phyloP scores from a whole-genome alignment of 2,329 filamentous ascomycete species.

The Talaromyces sp. region DNA sequence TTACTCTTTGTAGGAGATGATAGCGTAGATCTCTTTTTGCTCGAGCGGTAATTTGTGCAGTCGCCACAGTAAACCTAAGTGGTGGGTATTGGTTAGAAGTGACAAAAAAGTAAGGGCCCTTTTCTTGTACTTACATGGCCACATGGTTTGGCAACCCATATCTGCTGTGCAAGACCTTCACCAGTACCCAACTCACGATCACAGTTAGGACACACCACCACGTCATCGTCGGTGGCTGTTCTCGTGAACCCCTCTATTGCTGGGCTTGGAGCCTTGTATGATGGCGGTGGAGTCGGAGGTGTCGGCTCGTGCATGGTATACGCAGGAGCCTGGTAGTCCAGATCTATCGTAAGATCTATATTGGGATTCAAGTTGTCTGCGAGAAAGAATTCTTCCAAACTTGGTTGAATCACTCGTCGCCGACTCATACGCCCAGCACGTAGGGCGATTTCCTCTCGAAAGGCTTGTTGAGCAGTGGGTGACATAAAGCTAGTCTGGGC shows the following conservation, averaged over 20 bases:
- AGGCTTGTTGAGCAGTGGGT: conserved; percentile 9
- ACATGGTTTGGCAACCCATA: conserved; percentile 87
- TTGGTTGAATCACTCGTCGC: not conserved
- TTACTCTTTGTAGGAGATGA: conserved; percentile 23
- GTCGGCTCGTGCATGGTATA: conserved; percentile 33
- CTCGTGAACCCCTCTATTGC: conserved; percentile 76
- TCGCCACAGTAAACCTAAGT: conserved; percentile 46
- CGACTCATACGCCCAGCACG: conserved; percentile 11
- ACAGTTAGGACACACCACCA: conserved; percentile 81
- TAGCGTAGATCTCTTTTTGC: conserved; percentile 28
- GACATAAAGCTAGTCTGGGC: conserved; percentile 2
- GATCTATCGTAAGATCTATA: conserved; percentile 8
- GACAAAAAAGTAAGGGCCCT: conserved; percentile 26
- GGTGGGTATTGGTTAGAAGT: not conserved
- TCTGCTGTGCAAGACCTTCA: conserved; percentile 68
- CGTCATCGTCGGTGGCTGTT: conserved; percentile 64
- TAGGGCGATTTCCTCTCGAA: conserved; percentile 21
- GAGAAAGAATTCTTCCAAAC: conserved; percentile 5
- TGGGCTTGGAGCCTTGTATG: conserved; percentile 60
- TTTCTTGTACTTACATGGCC: conserved; percentile 63
- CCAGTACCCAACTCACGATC: conserved; percentile 77
- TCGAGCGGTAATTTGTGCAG: conserved; percentile 39
- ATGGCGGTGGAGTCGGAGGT: conserved; percentile 16
- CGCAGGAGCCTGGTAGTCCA: conserved; percentile 23
- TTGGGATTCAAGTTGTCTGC: conserved; percentile 3